Evolutionary conservation across 306 rosid genomes (phyloP).

Genomic region (Crotalaria pallida): DNA sequence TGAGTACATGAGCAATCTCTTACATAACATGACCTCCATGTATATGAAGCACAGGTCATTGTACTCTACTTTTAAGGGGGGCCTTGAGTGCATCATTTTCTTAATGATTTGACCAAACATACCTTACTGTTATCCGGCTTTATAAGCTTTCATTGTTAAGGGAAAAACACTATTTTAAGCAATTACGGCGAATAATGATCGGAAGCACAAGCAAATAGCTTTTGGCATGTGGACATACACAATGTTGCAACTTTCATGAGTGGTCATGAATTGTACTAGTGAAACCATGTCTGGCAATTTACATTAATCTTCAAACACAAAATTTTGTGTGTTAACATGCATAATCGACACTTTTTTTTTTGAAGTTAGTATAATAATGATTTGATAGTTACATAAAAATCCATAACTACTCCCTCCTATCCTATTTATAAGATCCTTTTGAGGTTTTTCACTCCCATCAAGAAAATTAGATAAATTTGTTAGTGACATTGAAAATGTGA

Average conservation of each 20-base stretch:
- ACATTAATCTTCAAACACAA: conserved; percentile 16
- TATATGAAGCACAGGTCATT: conserved; percentile 20
- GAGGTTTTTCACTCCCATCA: no score
- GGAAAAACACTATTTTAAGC: conserved; percentile 25
- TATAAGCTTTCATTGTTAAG: not conserved
- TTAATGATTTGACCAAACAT: conserved; percentile 31
- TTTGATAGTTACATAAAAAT: not conserved
- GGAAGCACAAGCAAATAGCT: conserved; percentile 31
- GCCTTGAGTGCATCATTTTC: conserved; percentile 24
- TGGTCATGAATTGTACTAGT: conserved; percentile 40
- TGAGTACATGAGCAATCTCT: not conserved
- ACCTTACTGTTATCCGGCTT: conserved; percentile 28
- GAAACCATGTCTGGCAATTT: conserved; percentile 19
- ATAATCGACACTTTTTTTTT: not conserved
- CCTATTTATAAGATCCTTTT: no score
- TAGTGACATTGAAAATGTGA: no score
- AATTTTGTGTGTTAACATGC: not conserved
- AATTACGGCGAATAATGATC: conserved; percentile 33
- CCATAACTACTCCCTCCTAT: no score
- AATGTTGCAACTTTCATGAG: conserved; percentile 36
- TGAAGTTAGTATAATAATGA: not conserved
- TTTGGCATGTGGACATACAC: conserved; percentile 30
- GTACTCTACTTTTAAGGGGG: conserved; percentile 22
- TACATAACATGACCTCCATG: conserved; percentile 20
- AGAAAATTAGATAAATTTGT: no score